phyloP scores from a whole-genome alignment of 768 basidiomycete genomes.

The Tulasnella sp. region DNA sequence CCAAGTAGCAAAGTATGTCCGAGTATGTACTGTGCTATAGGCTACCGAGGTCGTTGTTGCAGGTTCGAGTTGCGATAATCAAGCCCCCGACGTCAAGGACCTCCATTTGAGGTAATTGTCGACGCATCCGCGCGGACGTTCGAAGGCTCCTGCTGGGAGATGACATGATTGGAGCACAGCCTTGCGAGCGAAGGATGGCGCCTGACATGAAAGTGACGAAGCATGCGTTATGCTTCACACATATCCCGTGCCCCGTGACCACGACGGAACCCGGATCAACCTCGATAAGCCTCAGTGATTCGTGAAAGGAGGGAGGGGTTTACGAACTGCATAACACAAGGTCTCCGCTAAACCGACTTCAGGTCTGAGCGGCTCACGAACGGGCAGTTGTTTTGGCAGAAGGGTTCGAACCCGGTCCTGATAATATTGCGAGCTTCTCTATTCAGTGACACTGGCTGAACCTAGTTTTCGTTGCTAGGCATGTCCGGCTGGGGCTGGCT shows the following conservation, averaged over 20 bases:
- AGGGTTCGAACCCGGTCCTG: not conserved
- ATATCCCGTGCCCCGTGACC: slow-evolving; percentile 6
- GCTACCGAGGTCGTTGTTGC: not conserved
- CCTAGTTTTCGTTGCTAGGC: not conserved
- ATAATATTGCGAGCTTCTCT: not conserved
- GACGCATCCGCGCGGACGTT: not conserved
- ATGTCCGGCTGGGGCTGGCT: not conserved
- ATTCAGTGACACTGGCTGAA: not conserved
- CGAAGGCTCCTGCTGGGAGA: not conserved
- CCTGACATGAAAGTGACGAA: slow-evolving; percentile 9
- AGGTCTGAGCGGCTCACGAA: not conserved
- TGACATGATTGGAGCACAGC: slow-evolving; percentile 4
- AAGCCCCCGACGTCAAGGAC: not conserved
- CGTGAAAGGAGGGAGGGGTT: not conserved
- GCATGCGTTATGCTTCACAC: not conserved
- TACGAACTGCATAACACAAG: not conserved
- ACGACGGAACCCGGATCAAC: not conserved
- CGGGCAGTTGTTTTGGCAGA: not conserved
- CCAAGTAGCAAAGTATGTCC: not conserved
- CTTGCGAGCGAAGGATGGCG: slow-evolving; percentile 2
- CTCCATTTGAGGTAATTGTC: not conserved
- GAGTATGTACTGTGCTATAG: not conserved
- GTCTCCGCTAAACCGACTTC: slow-evolving; percentile 3
- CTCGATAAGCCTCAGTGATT: slow-evolving; percentile 6
- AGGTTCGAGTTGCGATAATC: not conserved